Evolutionary conservation across 805 yeast genomes (phyloP).

Genomic region (Yarrowia sp.): DNA sequence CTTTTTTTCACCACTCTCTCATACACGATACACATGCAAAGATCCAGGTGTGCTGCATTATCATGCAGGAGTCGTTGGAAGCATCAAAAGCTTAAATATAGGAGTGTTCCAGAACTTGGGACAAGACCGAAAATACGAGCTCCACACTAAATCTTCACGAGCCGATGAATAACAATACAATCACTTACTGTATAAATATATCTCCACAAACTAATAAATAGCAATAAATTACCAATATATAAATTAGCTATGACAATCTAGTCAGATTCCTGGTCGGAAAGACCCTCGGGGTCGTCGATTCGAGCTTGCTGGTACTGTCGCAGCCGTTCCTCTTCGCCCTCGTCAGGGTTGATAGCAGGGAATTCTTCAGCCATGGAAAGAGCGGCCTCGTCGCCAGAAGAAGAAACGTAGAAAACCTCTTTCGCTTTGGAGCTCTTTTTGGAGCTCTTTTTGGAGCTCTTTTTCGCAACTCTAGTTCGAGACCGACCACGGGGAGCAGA

Average conservation of each 20-base stretch:
- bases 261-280: neutral
- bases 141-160: neutral
- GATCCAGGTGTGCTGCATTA: constrained; percentile 2
- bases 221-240: neutral
- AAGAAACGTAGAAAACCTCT: no score
- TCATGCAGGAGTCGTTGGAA: neutral
- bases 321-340: neutral
- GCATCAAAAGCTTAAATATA: neutral
- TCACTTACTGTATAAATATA: no score
- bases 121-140: neutral
- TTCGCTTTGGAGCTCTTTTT: no score
- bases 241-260: neutral
- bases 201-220: neutral
- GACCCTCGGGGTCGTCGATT: neutral
- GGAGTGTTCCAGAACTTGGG: neutral
- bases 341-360: neutral
- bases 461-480: neutral
- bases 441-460: no score
- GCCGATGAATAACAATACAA: neutral
- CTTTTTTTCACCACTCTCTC: neutral
- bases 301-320: neutral
- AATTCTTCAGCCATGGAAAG: constrained; percentile 8
- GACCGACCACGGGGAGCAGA: neutral
- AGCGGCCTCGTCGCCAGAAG: neutral
- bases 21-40: neutral